A percentile compares a stretch with the other conserved stretches of the same genome.
Evolutionary conservation across 1,139 yeast species (phyloP).

Genomic region (Candida sanyaensis): DNA sequence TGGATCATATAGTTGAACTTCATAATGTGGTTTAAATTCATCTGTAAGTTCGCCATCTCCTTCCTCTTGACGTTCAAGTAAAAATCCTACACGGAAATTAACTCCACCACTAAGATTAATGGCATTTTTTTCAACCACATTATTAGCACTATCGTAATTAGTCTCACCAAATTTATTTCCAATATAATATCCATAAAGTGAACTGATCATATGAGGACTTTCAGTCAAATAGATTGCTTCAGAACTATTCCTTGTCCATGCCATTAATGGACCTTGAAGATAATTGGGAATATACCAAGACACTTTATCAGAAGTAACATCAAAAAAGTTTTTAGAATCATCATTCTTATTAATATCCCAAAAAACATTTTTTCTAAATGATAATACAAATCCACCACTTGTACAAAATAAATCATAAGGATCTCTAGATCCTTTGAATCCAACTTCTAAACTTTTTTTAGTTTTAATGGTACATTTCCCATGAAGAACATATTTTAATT

Average conservation of each 20-base stretch:
- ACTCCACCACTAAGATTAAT: conserved; percentile 64
- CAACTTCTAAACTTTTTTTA: conserved; percentile 52
- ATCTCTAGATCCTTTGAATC: conserved; percentile 49
- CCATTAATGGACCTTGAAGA: conserved; percentile 55
- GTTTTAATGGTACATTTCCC: conserved; percentile 39
- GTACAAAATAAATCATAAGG: conserved; percentile 44
- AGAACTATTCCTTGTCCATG: conserved; percentile 59
- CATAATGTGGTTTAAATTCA: conserved; percentile 69
- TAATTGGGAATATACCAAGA: conserved; percentile 62
- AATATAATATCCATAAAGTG: conserved; percentile 56
- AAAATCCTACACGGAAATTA: conserved; percentile 56
- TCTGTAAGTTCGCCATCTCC: conserved; percentile 43
- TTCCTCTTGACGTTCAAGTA: conserved; percentile 51
- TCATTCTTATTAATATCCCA: conserved; percentile 46
- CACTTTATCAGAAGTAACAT: conserved; percentile 38
- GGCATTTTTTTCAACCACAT: conserved; percentile 51
- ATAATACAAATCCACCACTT: conserved; percentile 42
- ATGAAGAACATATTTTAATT: conserved; percentile 49
- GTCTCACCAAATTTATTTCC: conserved; percentile 19
- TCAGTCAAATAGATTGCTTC: conserved; percentile 47
- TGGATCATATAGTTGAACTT: conserved; percentile 66
- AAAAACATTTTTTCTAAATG: conserved; percentile 37
- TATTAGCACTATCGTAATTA: conserved; percentile 15
- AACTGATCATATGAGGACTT: conserved; percentile 42
- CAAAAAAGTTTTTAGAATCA: conserved; percentile 38